These are phyloP conservation scores for Annulohypoxylon bovei DNA, from an alignment of 495 filamentous ascomycete species.

Conservation along the genomic window DNA sequence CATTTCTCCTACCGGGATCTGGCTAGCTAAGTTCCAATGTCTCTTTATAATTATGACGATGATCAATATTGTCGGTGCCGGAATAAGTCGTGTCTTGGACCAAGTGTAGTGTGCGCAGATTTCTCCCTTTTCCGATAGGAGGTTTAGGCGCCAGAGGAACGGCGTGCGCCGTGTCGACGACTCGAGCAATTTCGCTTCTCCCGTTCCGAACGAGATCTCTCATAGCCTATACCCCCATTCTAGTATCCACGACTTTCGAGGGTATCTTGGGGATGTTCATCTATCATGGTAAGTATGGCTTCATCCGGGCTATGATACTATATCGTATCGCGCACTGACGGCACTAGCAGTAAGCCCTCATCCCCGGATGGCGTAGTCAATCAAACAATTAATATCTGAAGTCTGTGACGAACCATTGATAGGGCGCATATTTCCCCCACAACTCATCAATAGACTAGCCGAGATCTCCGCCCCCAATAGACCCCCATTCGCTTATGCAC, in stretches of 20 bases:
- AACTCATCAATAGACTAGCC: constrained; percentile 33
- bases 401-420: constrained; percentile 35
- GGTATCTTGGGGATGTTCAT: constrained; percentile 9
- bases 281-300: not conserved
- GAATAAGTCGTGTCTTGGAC: constrained; percentile 5
- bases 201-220: constrained; percentile 26
- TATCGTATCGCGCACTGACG: constrained; percentile 12
- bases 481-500: constrained; percentile 36
- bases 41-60: constrained; percentile 12
- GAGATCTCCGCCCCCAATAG: constrained; percentile 36
- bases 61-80: constrained; percentile 6
- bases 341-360: constrained; percentile 9
- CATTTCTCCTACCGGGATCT: not conserved
- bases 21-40: not conserved
- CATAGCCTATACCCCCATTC: constrained; percentile 19
- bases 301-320: constrained; percentile 13
- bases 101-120: constrained; percentile 3
- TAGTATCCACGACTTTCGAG: not conserved
- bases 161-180: constrained; percentile 19
- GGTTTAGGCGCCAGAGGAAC: constrained; percentile 21
- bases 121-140: constrained; percentile 22
- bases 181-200: constrained; percentile 28
- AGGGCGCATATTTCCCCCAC: constrained; percentile 40
- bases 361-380: constrained; percentile 22
- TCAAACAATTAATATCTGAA: constrained; percentile 34